Evolutionary conservation across 805 yeast species (phyloP).

Genomic region (Yarrowia sp.): DNA sequence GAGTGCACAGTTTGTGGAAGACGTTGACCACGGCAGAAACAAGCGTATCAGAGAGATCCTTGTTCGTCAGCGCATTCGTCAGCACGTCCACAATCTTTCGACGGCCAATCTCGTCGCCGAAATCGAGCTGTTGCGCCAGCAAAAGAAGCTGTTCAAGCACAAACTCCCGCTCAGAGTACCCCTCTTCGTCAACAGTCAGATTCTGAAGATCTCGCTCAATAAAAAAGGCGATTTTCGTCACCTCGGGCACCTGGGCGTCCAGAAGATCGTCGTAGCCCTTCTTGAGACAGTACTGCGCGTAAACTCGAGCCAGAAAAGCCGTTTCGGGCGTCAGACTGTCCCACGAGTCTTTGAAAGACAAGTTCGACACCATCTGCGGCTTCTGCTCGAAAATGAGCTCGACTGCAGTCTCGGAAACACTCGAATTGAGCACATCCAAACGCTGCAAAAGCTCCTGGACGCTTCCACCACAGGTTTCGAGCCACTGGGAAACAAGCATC

Average conservation of each 20-base stretch:
- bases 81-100: constrained; percentile 63
- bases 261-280: constrained; percentile 51
- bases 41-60: constrained; percentile 52
- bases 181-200: constrained; percentile 36
- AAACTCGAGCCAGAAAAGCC: constrained; percentile 66
- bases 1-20: constrained; percentile 65
- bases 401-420: constrained; percentile 65
- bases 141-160: constrained; percentile 68
- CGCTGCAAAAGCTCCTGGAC: constrained; percentile 67
- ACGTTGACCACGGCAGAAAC: constrained; percentile 59
- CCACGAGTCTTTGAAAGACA: constrained; percentile 70
- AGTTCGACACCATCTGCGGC: constrained; percentile 56
- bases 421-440: constrained; percentile 64
- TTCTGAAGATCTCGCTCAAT: constrained; percentile 53
- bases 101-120: constrained; percentile 86
- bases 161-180: constrained; percentile 61
- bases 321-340: constrained; percentile 66
- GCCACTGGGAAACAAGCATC: constrained; percentile 72
- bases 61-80: constrained; percentile 48
- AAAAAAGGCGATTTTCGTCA: constrained; percentile 62
- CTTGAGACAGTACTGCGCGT: constrained; percentile 60
- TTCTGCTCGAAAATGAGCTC: constrained; percentile 57
- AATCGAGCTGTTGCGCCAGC: constrained; percentile 71
- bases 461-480: constrained; percentile 62
- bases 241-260: constrained; percentile 74